A percentile compares a stretch with the other conserved stretches of the same genome.
Evolutionary conservation across 179 eudicot species (phyloP).

Genomic region (Kewa caespitosa): DNA sequence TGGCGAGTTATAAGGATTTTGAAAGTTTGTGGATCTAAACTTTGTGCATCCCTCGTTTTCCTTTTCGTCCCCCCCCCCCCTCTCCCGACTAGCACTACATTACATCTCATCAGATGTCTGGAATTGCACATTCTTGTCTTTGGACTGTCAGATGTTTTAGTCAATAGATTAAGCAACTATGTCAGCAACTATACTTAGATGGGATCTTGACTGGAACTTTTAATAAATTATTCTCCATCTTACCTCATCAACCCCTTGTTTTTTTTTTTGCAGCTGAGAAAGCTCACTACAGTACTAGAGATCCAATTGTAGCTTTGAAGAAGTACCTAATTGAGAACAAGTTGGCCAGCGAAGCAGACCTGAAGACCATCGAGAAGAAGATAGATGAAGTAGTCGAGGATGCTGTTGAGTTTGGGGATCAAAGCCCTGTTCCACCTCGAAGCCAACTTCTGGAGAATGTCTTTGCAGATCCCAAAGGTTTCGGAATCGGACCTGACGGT

Average conservation of each 20-base stretch:
- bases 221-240: not conserved
- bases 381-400: constrained; percentile 79
- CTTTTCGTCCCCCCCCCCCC: too few species aligned
- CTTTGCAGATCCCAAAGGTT: constrained; percentile 92
- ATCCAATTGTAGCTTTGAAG: constrained; percentile 73
- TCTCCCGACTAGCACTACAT: too few species aligned
- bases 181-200: not conserved
- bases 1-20: not conserved
- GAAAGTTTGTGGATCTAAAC: not conserved
- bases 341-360: constrained; percentile 66
- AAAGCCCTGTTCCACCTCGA: constrained; percentile 68
- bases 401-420: constrained; percentile 82
- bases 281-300: constrained; percentile 73
- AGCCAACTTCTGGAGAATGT: constrained; percentile 91
- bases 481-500: constrained; percentile 93
- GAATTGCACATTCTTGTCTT: not conserved
- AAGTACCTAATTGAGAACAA: constrained; percentile 73
- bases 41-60: not conserved
- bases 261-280: constrained; percentile 69
- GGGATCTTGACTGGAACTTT: not conserved
- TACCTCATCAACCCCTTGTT: constrained; percentile 9
- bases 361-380: constrained; percentile 85
- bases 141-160: not conserved
- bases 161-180: not conserved
- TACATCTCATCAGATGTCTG: not conserved